A percentile compares a stretch with the other conserved stretches of the same genome.
Evolutionary conservation across 345 rosid genomes (phyloP).

Genomic region (Eucalyptus tenuipes): DNA sequence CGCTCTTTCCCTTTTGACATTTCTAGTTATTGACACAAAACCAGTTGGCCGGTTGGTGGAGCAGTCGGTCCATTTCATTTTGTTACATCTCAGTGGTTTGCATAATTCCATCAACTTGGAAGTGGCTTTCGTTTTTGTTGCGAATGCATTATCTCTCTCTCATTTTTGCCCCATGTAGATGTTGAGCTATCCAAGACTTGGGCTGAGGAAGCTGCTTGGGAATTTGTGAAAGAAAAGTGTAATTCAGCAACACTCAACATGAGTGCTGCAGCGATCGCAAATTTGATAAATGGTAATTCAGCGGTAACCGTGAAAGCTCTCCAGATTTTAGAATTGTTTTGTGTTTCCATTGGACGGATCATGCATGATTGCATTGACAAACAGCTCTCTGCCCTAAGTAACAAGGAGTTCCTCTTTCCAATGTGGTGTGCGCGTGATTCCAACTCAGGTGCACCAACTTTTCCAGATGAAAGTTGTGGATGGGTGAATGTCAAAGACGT

Average conservation of each 20-base stretch:
- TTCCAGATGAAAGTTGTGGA: slow-evolving; percentile 56
- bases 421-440: background rate
- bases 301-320: background rate
- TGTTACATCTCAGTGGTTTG: background rate
- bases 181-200: slow-evolving; percentile 68
- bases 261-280: slow-evolving; percentile 70
- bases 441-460: slow-evolving; percentile 53
- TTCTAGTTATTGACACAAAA: background rate
- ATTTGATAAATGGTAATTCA: slow-evolving; percentile 57
- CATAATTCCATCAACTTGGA: background rate
- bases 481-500: slow-evolving; percentile 82
- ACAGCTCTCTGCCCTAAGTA: background rate
- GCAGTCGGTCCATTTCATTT: background rate
- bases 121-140: background rate
- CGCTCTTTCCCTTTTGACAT: background rate
- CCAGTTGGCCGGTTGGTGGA: background rate
- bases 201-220: slow-evolving; percentile 91
- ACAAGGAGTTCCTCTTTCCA: background rate
- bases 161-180: slow-evolving; percentile 18
- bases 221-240: slow-evolving; percentile 62
- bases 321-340: background rate
- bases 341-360: background rate
- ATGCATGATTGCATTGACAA: background rate
- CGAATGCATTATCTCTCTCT: slow-evolving; percentile 47
- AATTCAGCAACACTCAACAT: slow-evolving; percentile 79